phyloP scores from a whole-genome alignment of 1,284 basidiomycete genomes.

The Xerocomus amazonicus region DNA sequence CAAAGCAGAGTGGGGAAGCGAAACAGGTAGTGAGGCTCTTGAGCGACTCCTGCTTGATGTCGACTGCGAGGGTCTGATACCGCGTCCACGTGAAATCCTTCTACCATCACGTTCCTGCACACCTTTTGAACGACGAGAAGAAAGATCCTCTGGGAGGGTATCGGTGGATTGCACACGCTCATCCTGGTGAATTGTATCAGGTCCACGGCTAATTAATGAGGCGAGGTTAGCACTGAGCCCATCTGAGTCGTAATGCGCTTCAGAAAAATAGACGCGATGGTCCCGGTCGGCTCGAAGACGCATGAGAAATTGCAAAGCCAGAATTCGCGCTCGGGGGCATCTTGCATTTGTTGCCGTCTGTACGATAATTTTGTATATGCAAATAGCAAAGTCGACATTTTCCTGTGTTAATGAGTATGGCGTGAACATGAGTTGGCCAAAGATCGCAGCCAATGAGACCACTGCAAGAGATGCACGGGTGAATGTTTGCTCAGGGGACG shows the following conservation, averaged over 20 bases:
- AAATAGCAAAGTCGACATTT: conserved; percentile 49
- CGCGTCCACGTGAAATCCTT: conserved; percentile 56
- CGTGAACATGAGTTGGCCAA: conserved; percentile 68
- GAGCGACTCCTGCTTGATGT: conserved; percentile 70
- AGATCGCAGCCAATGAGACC: conserved; percentile 61
- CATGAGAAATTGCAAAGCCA: conserved; percentile 84
- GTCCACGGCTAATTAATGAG: conserved; percentile 49
- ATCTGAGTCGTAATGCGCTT: conserved; percentile 49
- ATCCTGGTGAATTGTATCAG: conserved; percentile 25
- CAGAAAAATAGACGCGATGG: conserved; percentile 78
- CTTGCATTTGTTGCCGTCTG: conserved; percentile 42
- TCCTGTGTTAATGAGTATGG: conserved; percentile 46
- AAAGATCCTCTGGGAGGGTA: conserved; percentile 34
- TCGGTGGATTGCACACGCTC: conserved; percentile 27
- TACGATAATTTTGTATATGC: conserved; percentile 50
- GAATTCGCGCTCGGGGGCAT: conserved; percentile 65
- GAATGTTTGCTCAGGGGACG: conserved; percentile 28
- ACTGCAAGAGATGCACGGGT: conserved; percentile 57
- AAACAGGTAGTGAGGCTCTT: conserved; percentile 41
- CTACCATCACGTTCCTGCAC: conserved; percentile 54
- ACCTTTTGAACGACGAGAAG: conserved; percentile 47
- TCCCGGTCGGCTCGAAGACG: conserved; percentile 89
- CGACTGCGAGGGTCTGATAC: conserved; percentile 44
- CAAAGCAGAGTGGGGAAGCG: conserved; percentile 28
- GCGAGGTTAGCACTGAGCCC: conserved; percentile 52